Conservation (phyloP, 169 alveolate genomes). For the Gregarina niphandrodes region DNA sequence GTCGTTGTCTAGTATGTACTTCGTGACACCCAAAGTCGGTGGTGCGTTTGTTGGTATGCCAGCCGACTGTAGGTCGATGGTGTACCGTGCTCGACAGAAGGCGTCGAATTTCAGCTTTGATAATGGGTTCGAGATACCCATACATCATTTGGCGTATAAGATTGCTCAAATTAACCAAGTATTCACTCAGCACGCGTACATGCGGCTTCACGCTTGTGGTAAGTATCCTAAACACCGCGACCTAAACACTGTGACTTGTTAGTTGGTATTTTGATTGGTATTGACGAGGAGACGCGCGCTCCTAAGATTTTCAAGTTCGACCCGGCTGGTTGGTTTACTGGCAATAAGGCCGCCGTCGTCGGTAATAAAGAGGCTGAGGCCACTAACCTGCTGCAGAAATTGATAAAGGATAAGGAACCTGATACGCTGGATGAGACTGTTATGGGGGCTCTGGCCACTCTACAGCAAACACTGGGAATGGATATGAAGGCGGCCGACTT, state of each 20-base stretch:
- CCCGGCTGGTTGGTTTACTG: slow-evolving; percentile 82
- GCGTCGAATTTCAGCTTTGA: slow-evolving; percentile 52
- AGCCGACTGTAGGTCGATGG: slow-evolving; percentile 3
- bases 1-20: slow-evolving; percentile 37
- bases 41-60: slow-evolving; percentile 43
- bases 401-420: slow-evolving; percentile 14
- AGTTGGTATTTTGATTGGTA: slow-evolving; percentile 61
- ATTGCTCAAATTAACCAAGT: slow-evolving; percentile 68
- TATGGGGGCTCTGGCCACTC: slow-evolving; percentile 7
- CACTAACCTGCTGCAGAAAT: slow-evolving; percentile 28
- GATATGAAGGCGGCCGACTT: slow-evolving; percentile 45
- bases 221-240: slow-evolving; percentile 17
- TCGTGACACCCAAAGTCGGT: slow-evolving; percentile 41
- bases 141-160: slow-evolving; percentile 61
- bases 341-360: slow-evolving; percentile 57
- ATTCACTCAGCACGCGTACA: slow-evolving; percentile 78
- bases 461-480: slow-evolving; percentile 19
- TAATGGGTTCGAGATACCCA: slow-evolving; percentile 69
- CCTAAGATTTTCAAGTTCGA: slow-evolving; percentile 72
- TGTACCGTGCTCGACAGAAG: slow-evolving; percentile 51
- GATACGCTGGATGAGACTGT: slow-evolving; percentile 7
- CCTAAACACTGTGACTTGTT: slow-evolving; percentile 2
- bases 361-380: slow-evolving; percentile 54
- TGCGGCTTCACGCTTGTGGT: slow-evolving; percentile 72
- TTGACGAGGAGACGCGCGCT: slow-evolving; percentile 72